These are phyloP conservation scores for Asterophora parasitica DNA, from an alignment of 768 basidiomycete genomes.

Conservation along the genomic window DNA sequence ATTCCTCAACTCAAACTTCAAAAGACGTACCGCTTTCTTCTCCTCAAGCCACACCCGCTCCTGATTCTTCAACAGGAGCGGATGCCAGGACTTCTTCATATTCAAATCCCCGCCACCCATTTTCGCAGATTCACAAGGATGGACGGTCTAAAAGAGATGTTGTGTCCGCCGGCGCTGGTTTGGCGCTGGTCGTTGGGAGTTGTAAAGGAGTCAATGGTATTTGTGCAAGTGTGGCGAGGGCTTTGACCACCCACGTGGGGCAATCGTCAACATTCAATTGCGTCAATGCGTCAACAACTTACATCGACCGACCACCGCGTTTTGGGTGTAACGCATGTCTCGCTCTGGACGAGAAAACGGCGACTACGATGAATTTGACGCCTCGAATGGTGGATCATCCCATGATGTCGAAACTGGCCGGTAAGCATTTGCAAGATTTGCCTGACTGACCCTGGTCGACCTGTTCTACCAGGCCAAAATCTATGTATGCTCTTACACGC, in stretches of 20 bases:
- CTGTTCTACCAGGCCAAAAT: slow-evolving; percentile 42
- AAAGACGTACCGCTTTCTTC: slow-evolving; percentile 78
- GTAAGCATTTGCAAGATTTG: slow-evolving; percentile 9
- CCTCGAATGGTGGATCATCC: slow-evolving; percentile 28
- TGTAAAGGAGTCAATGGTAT: not conserved
- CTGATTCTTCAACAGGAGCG: slow-evolving; percentile 96
- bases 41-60: slow-evolving; percentile 99
- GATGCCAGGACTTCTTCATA: slow-evolving; percentile 99
- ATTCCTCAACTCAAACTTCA: not conserved
- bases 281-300: no score
- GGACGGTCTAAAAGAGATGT: slow-evolving; percentile 3
- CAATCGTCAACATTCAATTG: no score
- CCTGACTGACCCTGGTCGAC: slow-evolving; percentile 3
- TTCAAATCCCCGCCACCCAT: slow-evolving; percentile 99
- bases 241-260: no score
- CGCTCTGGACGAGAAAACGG: slow-evolving; percentile 5
- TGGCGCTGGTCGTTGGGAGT: not conserved
- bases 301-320: no score
- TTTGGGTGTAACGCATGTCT: slow-evolving; percentile 10
- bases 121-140: slow-evolving; percentile 37
- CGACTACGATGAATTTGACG: slow-evolving; percentile 28
- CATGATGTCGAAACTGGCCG: slow-evolving; percentile 18
- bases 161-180: not conserved
- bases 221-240: slow-evolving; percentile 13
- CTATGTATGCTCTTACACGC: slow-evolving; percentile 81